A percentile compares a stretch with the other conserved stretches of the same genome.
These are phyloP conservation scores for Rhodomyrtus psidioides DNA, from an alignment of 441 rosid species.

Conservation along the genomic window DNA sequence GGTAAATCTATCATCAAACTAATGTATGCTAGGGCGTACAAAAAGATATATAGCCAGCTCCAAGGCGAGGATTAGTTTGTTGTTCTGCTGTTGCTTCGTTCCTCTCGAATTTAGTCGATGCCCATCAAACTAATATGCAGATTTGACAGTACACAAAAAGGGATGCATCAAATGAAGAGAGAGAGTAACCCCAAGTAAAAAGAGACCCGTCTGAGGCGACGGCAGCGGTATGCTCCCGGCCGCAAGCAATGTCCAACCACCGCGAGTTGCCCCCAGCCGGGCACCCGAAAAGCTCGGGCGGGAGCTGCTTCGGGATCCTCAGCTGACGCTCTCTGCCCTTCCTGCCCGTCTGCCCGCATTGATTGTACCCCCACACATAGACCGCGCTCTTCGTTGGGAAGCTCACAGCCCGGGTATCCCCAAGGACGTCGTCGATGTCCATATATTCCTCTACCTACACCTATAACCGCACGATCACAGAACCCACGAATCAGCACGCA, in stretches of 20 bases:
- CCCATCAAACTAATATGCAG: neutral
- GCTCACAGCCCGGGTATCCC: constrained; percentile 43
- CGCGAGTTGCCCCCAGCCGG: constrained; percentile 69
- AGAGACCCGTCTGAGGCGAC: constrained; percentile 96
- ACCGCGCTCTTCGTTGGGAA: constrained; percentile 80
- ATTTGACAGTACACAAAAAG: neutral
- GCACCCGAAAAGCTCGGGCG: constrained; percentile 89
- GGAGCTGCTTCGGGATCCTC: constrained; percentile 88
- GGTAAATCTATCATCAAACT: neutral
- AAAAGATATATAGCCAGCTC: neutral
- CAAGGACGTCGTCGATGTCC: constrained; percentile 66
- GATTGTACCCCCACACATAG: constrained; percentile 97
- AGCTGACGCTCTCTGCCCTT: constrained; percentile 55
- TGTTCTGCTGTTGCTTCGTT: neutral
- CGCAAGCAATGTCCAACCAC: constrained; percentile 90
- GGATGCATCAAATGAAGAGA: constrained; percentile 3
- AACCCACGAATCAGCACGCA: neutral
- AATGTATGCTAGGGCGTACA: neutral
- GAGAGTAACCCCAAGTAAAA: constrained; percentile 80
- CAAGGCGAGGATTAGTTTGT: neutral
- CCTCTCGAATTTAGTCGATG: neutral
- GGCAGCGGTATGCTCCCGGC: constrained; percentile 89
- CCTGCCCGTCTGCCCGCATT: constrained; percentile 90
- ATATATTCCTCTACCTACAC: constrained; percentile 8
- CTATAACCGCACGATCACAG: neutral